phyloP scores from a whole-genome alignment of 306 rosid species.

The Carpinus fangiana region DNA sequence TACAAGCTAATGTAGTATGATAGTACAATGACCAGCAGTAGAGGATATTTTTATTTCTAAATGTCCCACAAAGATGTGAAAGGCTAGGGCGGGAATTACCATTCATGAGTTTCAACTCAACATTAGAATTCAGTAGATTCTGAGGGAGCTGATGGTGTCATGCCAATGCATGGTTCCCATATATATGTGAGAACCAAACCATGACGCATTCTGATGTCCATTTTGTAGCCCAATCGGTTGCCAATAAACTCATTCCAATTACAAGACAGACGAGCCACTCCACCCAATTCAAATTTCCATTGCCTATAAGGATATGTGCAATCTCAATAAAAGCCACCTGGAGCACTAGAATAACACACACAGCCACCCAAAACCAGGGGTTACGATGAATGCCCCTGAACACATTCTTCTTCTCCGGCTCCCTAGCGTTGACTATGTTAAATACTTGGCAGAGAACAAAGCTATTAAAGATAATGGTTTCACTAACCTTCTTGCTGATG shows the following conservation, averaged over 20 bases:
- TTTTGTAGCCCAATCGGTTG: constrained; percentile 16
- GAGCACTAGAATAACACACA: background rate
- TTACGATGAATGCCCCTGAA: background rate
- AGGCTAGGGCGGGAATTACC: no score
- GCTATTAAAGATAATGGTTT: constrained; percentile 22
- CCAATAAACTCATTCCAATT: constrained; percentile 6
- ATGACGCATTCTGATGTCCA: background rate
- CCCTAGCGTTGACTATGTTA: constrained; percentile 26
- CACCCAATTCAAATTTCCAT: constrained; percentile 18
- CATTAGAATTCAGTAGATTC: background rate
- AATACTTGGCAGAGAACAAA: constrained; percentile 26
- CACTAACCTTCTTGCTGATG: constrained; percentile 1
- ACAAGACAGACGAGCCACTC: constrained; percentile 15
- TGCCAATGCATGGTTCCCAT: background rate
- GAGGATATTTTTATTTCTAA: no score
- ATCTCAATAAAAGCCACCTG: constrained; percentile 21
- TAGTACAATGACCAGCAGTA: no score
- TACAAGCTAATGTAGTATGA: no score
- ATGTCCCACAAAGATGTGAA: no score
- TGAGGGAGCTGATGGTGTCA: background rate
- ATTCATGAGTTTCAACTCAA: background rate
- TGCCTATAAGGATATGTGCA: constrained; percentile 6
- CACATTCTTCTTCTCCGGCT: constrained; percentile 10
- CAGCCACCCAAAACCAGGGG: constrained; percentile 21
- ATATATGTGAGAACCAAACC: background rate